Conservation (phyloP, 2,329 filamentous ascomycete genomes). For the Microsporum canis region DNA sequence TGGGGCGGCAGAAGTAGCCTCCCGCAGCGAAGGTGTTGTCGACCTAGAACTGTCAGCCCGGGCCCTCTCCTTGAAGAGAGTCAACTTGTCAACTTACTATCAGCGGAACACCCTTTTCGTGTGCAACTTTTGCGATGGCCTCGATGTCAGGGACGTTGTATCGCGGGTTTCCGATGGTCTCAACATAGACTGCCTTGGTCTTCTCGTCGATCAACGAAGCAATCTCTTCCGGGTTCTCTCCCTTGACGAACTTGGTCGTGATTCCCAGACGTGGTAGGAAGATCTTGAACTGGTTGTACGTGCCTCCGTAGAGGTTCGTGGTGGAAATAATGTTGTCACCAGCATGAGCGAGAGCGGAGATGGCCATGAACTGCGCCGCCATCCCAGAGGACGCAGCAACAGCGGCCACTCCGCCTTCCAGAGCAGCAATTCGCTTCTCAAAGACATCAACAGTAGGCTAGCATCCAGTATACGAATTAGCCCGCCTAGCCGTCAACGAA, state of each 20-base stretch:
- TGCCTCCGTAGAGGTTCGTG: constrained; percentile 83
- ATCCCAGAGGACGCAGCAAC: constrained; percentile 79
- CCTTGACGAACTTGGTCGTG: constrained; percentile 72
- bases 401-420: constrained; percentile 82
- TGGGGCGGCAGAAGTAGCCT: constrained; percentile 75
- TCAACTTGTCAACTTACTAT: constrained; percentile 35
- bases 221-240: constrained; percentile 69
- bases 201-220: constrained; percentile 75
- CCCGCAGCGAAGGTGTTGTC: constrained; percentile 95
- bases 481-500: not conserved
- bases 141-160: constrained; percentile 91
- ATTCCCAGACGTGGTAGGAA: constrained; percentile 79
- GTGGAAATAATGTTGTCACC: constrained; percentile 93
- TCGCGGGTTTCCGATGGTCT: constrained; percentile 85
- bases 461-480: not conserved
- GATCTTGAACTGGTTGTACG: constrained; percentile 96
- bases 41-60: constrained; percentile 39
- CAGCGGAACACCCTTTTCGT: constrained; percentile 55
- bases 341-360: constrained; percentile 68
- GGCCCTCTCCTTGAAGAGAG: not conserved
- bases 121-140: constrained; percentile 70
- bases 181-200: constrained; percentile 84
- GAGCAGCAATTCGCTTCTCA: constrained; percentile 88
- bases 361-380: constrained; percentile 82
- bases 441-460: constrained; percentile 90